phyloP scores from a whole-genome alignment of 176 grass and related monocot genomes.

The Otatea glauca region DNA sequence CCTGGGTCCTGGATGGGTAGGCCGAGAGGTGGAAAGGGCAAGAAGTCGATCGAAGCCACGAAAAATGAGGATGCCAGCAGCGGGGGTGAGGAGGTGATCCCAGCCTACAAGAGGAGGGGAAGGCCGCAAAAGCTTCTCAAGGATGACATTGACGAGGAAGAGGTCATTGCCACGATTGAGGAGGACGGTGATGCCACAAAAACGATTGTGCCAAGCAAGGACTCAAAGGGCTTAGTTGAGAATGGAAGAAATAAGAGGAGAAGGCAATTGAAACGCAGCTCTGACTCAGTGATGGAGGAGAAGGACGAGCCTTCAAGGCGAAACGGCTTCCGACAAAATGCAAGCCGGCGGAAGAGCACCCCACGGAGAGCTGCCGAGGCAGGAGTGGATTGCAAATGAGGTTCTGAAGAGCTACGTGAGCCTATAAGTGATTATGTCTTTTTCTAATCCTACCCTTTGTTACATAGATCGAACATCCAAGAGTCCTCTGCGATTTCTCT shows the following conservation, averaged over 20 bases:
- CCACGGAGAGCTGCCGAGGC: constrained; percentile 89
- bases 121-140: constrained; percentile 65
- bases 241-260: constrained; percentile 55
- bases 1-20: constrained; percentile 65
- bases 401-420: background rate
- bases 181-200: constrained; percentile 45
- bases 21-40: constrained; percentile 68
- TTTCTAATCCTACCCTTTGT: constrained; percentile 1
- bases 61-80: constrained; percentile 61
- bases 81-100: constrained; percentile 66
- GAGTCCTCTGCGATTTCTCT: background rate
- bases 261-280: constrained; percentile 38
- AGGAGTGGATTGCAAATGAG: constrained; percentile 65
- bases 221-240: constrained; percentile 33
- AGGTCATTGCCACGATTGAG: constrained; percentile 39
- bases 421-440: background rate
- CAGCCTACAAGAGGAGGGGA: constrained; percentile 68
- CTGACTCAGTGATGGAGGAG: constrained; percentile 30
- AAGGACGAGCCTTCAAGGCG: constrained; percentile 32
- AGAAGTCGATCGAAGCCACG: constrained; percentile 49
- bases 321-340: constrained; percentile 73
- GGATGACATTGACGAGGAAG: constrained; percentile 58
- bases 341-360: constrained; percentile 87
- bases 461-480: constrained; percentile 41
- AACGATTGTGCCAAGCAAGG: constrained; percentile 33